A percentile compares a stretch with the other conserved stretches of the same genome.
phyloP scores from a whole-genome alignment of 257 asterid species.

The Capsicum chinense region DNA sequence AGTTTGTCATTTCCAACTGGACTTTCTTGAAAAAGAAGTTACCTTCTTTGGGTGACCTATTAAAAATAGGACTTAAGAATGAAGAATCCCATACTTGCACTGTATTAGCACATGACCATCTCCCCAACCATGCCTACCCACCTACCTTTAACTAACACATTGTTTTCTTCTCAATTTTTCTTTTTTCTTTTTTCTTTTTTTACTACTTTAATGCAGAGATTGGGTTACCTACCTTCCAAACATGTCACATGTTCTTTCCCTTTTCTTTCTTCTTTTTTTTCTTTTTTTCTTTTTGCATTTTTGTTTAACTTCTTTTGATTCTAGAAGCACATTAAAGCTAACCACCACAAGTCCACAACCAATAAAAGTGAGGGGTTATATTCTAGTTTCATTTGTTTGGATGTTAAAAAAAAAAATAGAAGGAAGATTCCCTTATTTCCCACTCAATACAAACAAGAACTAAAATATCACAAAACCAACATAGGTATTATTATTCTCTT shows the following conservation, averaged over 20 bases:
- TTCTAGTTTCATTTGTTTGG: conserved; percentile 25
- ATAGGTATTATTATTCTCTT: not conserved
- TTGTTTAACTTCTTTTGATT: not conserved
- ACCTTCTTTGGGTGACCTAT: not conserved
- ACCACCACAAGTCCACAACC: not conserved
- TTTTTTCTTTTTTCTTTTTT: not conserved
- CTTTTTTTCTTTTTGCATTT: not conserved
- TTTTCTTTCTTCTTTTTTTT: not conserved
- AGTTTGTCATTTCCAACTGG: conserved; percentile 17
- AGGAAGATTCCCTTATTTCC: conserved; percentile 26
- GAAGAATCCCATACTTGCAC: conserved; percentile 34
- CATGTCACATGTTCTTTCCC: conserved; percentile 31
- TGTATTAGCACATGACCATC: conserved; percentile 33
- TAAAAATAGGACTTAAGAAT: conserved; percentile 2
- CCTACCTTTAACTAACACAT: conserved; percentile 30
- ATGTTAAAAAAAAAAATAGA: not conserved
- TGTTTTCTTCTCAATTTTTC: conserved; percentile 14
- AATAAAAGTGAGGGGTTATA: not conserved
- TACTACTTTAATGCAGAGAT: conserved; percentile 16
- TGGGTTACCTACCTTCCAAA: conserved; percentile 35
- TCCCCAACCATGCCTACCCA: conserved; percentile 25
- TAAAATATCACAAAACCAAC: conserved; percentile 22
- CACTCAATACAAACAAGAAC: conserved; percentile 24
- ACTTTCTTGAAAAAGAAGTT: conserved; percentile 11
- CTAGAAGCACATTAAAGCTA: conserved; percentile 21